Conservation (phyloP, 192 early-diverging fungal species). For the Piromyces finnis region DNA sequence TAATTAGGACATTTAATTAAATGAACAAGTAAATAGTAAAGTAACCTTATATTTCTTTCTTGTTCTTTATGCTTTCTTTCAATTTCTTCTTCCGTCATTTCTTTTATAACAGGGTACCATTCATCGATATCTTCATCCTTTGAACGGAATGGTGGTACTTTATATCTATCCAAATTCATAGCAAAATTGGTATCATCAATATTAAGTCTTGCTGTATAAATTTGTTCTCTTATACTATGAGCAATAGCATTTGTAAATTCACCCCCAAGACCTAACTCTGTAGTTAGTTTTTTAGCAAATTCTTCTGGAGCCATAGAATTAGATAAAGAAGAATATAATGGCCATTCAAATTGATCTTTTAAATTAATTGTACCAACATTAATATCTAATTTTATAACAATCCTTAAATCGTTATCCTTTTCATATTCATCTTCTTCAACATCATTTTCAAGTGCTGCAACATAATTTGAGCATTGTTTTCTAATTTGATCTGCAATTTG, state of each 20-base stretch:
- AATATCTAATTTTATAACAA: slow-evolving; percentile 48
- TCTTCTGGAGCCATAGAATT: slow-evolving; percentile 36
- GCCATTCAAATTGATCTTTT: slow-evolving; percentile 87
- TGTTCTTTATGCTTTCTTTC: neutral
- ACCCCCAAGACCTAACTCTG: slow-evolving; percentile 60
- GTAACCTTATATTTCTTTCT: neutral
- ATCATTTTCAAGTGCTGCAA: slow-evolving; percentile 14
- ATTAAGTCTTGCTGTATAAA: slow-evolving; percentile 12
- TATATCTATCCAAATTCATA: neutral
- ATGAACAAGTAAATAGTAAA: no score
- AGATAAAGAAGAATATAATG: slow-evolving; percentile 37
- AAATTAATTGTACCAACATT: slow-evolving; percentile 64
- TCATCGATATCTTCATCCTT: neutral
- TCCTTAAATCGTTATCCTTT: neutral
- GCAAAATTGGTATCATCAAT: neutral
- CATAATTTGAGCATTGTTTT: slow-evolving; percentile 5
- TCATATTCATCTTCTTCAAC: neutral
- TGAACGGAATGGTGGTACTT: neutral
- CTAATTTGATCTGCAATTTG: neutral
- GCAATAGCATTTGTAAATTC: slow-evolving; percentile 63
- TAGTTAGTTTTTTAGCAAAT: slow-evolving; percentile 42
- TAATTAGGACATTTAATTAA: no score
- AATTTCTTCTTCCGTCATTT: neutral
- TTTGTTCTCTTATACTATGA: slow-evolving; percentile 55
- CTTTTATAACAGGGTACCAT: neutral